Conservation (phyloP, 2,329 filamentous ascomycete genomes). For the Exophiala sp. region DNA sequence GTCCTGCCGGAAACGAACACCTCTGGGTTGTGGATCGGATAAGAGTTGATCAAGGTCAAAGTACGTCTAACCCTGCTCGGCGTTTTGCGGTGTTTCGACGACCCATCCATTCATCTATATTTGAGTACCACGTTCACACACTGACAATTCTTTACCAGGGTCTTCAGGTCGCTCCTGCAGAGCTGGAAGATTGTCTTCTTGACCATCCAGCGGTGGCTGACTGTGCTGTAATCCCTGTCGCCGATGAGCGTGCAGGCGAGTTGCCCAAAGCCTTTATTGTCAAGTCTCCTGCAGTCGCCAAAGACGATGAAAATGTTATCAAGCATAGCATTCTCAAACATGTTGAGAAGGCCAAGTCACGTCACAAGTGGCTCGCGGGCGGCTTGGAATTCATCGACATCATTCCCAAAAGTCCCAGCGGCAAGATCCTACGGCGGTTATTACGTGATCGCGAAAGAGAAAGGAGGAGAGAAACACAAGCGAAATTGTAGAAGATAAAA, state of each 20-base stretch:
- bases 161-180: conserved; percentile 77
- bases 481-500: conserved; percentile 56
- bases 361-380: conserved; percentile 60
- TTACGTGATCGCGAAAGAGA: conserved; percentile 72
- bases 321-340: conserved; percentile 56
- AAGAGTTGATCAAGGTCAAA: conserved; percentile 76
- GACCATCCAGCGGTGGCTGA: conserved; percentile 70
- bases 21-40: conserved; percentile 76
- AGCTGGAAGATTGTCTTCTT: conserved; percentile 76
- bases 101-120: too few species aligned
- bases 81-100: neutral
- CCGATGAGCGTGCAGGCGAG: conserved; percentile 59
- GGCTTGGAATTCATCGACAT: conserved; percentile 48
- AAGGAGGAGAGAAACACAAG: conserved; percentile 58
- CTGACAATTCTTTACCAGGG: conserved; percentile 50
- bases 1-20: conserved; percentile 68
- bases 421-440: conserved; percentile 57
- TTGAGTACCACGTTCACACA: too few species aligned
- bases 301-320: conserved; percentile 48
- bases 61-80: conserved; percentile 46
- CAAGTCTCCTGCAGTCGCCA: conserved; percentile 51
- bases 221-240: conserved; percentile 71
- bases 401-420: conserved; percentile 48
- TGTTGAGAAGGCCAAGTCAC: conserved; percentile 58
- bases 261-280: conserved; percentile 63